Conservation (phyloP, 2,329 filamentous ascomycete species). For the Paraconiothyrium brasiliense region DNA sequence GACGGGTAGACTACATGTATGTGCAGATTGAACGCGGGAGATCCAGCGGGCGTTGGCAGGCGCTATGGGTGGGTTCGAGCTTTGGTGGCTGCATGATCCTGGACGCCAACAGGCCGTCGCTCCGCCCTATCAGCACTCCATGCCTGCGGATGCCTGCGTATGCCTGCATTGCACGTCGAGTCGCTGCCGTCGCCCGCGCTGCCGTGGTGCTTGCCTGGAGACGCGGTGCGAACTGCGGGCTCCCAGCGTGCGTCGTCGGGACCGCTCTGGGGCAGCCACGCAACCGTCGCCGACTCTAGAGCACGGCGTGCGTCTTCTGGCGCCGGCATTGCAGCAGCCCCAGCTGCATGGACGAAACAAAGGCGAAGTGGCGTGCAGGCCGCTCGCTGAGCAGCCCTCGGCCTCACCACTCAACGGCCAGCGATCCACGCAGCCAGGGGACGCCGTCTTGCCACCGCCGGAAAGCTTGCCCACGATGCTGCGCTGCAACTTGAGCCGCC, state of each 20-base stretch:
- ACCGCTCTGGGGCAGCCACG: not conserved
- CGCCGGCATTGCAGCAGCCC: conserved; percentile 9
- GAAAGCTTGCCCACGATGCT: not conserved
- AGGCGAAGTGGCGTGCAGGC: conserved; percentile 27
- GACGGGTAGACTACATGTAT: conserved; percentile 22
- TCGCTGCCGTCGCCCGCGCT: conserved; percentile 8
- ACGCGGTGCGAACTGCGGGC: not conserved
- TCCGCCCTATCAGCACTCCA: conserved; percentile 16
- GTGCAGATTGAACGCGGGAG: conserved; percentile 17
- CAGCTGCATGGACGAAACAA: conserved; percentile 20
- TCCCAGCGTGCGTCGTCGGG: not conserved
- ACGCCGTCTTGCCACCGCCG: conserved; percentile 14
- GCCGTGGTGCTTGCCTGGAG: not conserved
- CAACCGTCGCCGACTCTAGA: not conserved
- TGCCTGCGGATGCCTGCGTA: not conserved
- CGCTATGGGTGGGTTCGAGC: conserved; percentile 36
- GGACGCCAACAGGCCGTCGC: conserved; percentile 5
- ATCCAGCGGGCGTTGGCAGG: conserved; percentile 25
- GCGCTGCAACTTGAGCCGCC: conserved; percentile 11
- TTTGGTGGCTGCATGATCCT: conserved; percentile 33
- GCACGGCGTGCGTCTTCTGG: not conserved
- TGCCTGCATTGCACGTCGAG: conserved; percentile 3
- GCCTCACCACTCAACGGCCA: conserved; percentile 26
- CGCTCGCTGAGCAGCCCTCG: conserved; percentile 13
- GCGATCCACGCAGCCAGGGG: conserved; percentile 7